phyloP scores from a whole-genome alignment of 2,329 filamentous ascomycete genomes.

The Xylaria sp. region DNA sequence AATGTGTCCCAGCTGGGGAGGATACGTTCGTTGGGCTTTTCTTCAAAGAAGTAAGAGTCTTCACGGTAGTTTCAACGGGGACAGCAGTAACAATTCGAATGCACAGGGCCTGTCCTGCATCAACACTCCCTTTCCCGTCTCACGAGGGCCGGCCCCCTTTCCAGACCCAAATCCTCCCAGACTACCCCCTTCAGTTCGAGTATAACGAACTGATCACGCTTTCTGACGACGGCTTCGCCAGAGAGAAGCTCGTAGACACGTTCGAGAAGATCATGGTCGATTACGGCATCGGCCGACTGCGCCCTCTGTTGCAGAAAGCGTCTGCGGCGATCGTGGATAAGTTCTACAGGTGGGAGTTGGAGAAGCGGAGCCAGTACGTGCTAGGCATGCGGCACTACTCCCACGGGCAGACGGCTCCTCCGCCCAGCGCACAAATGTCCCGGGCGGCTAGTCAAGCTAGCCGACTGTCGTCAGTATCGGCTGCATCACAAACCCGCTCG shows the following conservation, averaged over 20 bases:
- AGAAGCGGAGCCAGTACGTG: not conserved
- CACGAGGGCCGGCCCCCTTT: constrained; percentile 19
- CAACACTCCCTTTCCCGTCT: constrained; percentile 6
- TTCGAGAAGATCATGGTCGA: constrained; percentile 29
- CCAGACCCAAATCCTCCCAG: constrained; percentile 5
- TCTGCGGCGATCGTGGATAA: constrained; percentile 9
- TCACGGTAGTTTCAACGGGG: constrained; percentile 5
- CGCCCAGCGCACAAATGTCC: no score
- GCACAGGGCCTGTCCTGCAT: constrained; percentile 25
- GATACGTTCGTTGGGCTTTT: constrained; percentile 18
- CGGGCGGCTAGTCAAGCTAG: no score
- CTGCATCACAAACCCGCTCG: no score
- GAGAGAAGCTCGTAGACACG: constrained; percentile 11
- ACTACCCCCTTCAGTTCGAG: constrained; percentile 28
- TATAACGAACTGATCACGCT: constrained; percentile 17
- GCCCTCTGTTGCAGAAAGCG: constrained; percentile 19
- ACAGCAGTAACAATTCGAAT: constrained; percentile 18
- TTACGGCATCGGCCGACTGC: constrained; percentile 22
- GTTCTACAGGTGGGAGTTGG: constrained; percentile 5
- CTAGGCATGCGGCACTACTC: constrained; percentile 24
- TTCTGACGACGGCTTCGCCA: constrained; percentile 6
- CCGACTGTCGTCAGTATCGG: no score
- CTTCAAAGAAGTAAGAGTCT: constrained; percentile 14
- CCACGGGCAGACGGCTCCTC: constrained; percentile 14
- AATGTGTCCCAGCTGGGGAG: not conserved